Percentiles rank a stretch among this genome's conserved stretches.
These are phyloP conservation scores for Aspergillus bombycis DNA, from an alignment of 2,329 filamentous ascomycete species.

Conservation along the genomic window DNA sequence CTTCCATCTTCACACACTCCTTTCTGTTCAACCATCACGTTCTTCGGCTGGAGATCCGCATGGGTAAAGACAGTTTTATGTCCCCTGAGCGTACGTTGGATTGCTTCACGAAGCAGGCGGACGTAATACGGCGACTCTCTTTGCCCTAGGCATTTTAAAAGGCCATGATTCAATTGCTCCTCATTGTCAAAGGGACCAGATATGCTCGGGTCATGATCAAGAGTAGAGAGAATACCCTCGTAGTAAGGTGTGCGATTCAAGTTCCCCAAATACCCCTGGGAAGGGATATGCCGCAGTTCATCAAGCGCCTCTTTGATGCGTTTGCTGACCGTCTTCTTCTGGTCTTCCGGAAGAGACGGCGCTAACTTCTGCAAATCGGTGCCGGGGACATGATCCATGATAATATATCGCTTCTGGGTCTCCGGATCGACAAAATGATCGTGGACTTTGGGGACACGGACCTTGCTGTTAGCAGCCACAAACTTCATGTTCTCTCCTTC, in stretches of 20 bases:
- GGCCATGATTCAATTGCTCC: conserved; percentile 19
- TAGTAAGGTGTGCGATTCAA: conserved; percentile 19
- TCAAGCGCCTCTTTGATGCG: conserved; percentile 13
- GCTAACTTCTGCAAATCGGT: conserved; percentile 18
- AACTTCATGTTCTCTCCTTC: conserved; percentile 27
- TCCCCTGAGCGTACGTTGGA: conserved; percentile 20
- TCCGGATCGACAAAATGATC: conserved; percentile 16
- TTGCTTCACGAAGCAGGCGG: conserved; percentile 15
- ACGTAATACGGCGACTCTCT: conserved; percentile 20
- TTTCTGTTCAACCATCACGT: conserved; percentile 19
- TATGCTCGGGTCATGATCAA: conserved; percentile 18
- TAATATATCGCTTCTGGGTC: conserved; percentile 20
- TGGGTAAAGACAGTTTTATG: conserved; percentile 21
- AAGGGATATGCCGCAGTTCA: conserved; percentile 18
- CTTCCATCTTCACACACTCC: conserved; percentile 9
- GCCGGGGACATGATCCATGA: conserved; percentile 21
- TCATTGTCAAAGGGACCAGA: conserved; percentile 22
- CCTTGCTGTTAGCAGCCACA: conserved; percentile 18
- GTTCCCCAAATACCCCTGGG: conserved; percentile 21
- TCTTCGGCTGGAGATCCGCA: conserved; percentile 22
- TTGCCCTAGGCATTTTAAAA: conserved; percentile 11
- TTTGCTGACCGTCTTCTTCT: conserved; percentile 16
- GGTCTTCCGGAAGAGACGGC: conserved; percentile 12
- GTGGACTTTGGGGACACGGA: conserved; percentile 17
- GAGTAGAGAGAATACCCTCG: conserved; percentile 20